phyloP scores from a whole-genome alignment of 2,329 filamentous ascomycete species.

The Pyrenophora graminea region DNA sequence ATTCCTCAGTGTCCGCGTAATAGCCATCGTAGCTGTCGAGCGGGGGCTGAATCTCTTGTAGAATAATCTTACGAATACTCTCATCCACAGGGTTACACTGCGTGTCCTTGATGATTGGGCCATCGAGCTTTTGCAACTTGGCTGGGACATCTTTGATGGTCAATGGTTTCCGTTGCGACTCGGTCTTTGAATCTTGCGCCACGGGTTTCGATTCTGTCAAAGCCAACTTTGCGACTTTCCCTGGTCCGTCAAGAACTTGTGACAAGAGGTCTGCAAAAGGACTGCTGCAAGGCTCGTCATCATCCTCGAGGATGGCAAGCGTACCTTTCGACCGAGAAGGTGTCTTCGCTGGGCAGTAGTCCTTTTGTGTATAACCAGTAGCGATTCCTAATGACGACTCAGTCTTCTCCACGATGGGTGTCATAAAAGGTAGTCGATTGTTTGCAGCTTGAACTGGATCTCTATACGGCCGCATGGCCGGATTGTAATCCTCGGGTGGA shows the following conservation, averaged over 20 bases:
- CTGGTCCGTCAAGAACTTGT: slow-evolving; percentile 49
- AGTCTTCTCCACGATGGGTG: slow-evolving; percentile 93
- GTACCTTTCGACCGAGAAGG: slow-evolving; percentile 65
- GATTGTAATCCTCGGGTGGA: slow-evolving; percentile 83
- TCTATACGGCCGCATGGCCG: slow-evolving; percentile 77
- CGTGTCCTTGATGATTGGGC: slow-evolving; percentile 76
- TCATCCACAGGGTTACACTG: slow-evolving; percentile 91
- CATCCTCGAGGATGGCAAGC: slow-evolving; percentile 46
- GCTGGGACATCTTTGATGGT: slow-evolving; percentile 48
- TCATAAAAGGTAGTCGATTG: slow-evolving; percentile 96
- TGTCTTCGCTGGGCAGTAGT: slow-evolving; percentile 71
- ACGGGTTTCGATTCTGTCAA: slow-evolving; percentile 51
- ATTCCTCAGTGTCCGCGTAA: slow-evolving; percentile 69
- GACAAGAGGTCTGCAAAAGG: slow-evolving; percentile 71
- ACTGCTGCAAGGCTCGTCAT: slow-evolving; percentile 64
- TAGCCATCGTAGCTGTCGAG: slow-evolving; percentile 78
- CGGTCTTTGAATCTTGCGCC: slow-evolving; percentile 27
- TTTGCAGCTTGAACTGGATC: slow-evolving; percentile 81
- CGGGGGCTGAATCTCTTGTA: slow-evolving; percentile 73
- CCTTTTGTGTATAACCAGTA: slow-evolving; percentile 55
- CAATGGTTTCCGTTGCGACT: slow-evolving; percentile 20
- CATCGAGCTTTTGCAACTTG: slow-evolving; percentile 54
- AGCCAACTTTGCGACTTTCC: slow-evolving; percentile 57
- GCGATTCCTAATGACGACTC: slow-evolving; percentile 75
- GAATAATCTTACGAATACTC: slow-evolving; percentile 72